Conservation (phyloP, 208 protist genomes). For the Histomonas meleagridis region DNA sequence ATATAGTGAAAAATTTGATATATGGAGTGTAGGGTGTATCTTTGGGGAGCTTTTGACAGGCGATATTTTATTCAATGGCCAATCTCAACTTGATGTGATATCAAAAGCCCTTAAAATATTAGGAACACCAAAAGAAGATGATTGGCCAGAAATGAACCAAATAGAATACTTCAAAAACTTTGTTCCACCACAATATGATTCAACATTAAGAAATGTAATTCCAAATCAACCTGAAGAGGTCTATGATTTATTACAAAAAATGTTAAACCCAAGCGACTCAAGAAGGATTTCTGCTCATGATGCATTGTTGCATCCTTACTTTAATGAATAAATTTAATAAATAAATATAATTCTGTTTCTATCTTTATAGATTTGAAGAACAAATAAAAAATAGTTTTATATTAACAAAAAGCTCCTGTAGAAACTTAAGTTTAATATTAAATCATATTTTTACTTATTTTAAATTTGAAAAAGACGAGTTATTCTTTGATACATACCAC, state of each 20-base stretch:
- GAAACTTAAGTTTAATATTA: too few species aligned
- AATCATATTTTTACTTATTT: too few species aligned
- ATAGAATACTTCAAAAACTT: not conserved
- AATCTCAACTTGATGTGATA: not conserved
- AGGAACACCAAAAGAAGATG: not conserved
- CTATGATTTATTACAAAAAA: not conserved
- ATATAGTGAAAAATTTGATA: constrained; percentile 12
- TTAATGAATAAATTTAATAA: not conserved
- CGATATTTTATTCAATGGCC: not conserved
- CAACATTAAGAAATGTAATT: not conserved
- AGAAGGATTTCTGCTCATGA: not conserved
- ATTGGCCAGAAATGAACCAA: constrained; percentile 21
- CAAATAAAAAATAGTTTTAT: too few species aligned
- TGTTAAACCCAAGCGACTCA: not conserved
- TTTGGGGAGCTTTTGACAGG: not conserved
- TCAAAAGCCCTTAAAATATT: not conserved
- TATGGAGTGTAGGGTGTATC: not conserved
- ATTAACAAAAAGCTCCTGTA: too few species aligned
- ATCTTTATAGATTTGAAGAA: too few species aligned
- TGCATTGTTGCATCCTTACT: not conserved
- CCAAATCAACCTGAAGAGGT: not conserved
- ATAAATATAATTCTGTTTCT: too few species aligned
- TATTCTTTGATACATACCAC: too few species aligned
- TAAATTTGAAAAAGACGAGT: too few species aligned
- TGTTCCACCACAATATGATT: not conserved